Evolutionary conservation across 1,284 basidiomycete species (phyloP), one percentile per base, ranked within the genome.

Genomic region (Ceratobasidium sp.): DNA sequence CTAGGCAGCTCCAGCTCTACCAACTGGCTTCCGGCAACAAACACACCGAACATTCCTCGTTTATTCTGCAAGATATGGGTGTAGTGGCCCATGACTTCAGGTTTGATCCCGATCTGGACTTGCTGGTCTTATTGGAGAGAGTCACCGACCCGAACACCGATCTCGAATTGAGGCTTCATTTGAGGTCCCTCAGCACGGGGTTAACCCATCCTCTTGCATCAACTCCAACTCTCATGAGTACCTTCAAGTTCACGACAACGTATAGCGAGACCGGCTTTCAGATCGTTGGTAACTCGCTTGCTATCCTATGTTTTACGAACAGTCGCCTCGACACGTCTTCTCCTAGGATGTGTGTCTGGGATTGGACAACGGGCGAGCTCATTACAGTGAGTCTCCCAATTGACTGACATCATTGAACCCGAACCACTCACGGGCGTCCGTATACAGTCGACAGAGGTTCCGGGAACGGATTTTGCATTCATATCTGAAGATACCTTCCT

Each of bases 351-450:
- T 66, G 23, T 13, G 41, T 66, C 2, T 66, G 62, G 62, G 52
- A 66, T 30, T 66, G 62, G 62, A 66, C 62, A 2, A 56, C 62
- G 1, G 62, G 62, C 1, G 39, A 56, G 2, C 39, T 66, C 16
- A 21, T 66, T 13, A 46, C 52, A 5, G 62, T 66, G 19, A 46
- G 41, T 6, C 13, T 33, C 16, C 16, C 33, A 19, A 39, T 6
- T 9, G 29, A 27, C 36, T 11, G n/a, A 8, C 5, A n/a, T 41
- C 21, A 7, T 4, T 5, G 3, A 9, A 25, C 4, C 25, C 21
- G 21, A 13, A 3, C 42, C 5, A 50, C 21, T 46, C 16, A 42
- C 1, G 16, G 1, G 4, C 27, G 23, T 16, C 1, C 25, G 5
- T n/a, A 2, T 3, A 1, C n/a, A 66, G 62, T 44, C 41, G 14